Evolutionary conservation across 345 rosid genomes (phyloP).

Genomic region (Arabis hirsuta): DNA sequence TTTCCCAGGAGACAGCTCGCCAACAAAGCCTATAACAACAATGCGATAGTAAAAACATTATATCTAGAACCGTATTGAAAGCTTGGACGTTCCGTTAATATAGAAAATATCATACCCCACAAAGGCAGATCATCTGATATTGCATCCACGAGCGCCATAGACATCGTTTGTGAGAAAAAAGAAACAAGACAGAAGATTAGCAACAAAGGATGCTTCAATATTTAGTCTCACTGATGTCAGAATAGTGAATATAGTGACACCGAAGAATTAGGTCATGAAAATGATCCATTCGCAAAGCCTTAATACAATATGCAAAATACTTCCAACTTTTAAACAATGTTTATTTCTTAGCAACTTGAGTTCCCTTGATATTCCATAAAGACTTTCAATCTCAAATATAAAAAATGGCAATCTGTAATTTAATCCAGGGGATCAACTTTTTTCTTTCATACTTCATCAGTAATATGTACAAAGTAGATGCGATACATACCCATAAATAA

Average conservation of each 20-base stretch:
- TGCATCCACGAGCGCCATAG: slow-evolving; percentile 47
- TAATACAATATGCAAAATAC: no score
- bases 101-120: slow-evolving; percentile 68
- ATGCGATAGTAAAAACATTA: slow-evolving; percentile 7
- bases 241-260: slow-evolving; percentile 6
- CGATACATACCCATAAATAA: slow-evolving; percentile 87
- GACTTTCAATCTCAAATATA: slow-evolving; percentile 8
- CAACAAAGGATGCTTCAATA: neutral
- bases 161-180: slow-evolving; percentile 23
- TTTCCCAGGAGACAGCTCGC: slow-evolving; percentile 76
- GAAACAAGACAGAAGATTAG: slow-evolving; percentile 37
- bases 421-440: neutral
- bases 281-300: neutral
- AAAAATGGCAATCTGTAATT: neutral
- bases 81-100: neutral
- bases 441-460: neutral
- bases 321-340: neutral
- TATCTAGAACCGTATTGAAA: slow-evolving; percentile 5
- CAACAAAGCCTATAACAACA: slow-evolving; percentile 73
- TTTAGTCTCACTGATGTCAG: slow-evolving; percentile 4
- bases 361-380: neutral
- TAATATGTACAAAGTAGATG: slow-evolving; percentile 23
- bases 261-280: neutral
- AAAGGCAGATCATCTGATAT: slow-evolving; percentile 92
- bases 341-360: slow-evolving; percentile 9